Conservation (phyloP, 1,139 yeast species). For the Hemisphaericaspora subhashii region DNA sequence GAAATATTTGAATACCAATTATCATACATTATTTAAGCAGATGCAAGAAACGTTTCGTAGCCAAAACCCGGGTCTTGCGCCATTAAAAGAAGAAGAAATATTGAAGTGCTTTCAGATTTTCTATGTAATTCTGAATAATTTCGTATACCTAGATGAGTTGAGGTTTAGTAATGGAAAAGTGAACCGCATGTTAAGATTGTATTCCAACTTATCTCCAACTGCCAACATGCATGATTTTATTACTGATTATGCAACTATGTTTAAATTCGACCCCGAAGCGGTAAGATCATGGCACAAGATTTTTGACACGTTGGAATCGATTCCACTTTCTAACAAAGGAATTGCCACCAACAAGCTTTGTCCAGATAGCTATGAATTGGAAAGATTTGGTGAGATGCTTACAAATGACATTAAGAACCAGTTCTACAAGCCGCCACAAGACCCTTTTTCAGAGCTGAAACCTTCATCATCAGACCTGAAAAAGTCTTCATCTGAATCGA, state of each 20-base stretch:
- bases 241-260: constrained; percentile 16
- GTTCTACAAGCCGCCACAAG: background rate
- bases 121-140: constrained; percentile 31
- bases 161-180: constrained; percentile 27
- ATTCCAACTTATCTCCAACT: constrained; percentile 13
- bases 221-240: constrained; percentile 13
- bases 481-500: background rate
- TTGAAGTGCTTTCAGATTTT: constrained; percentile 29
- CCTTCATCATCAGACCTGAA: background rate
- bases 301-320: constrained; percentile 29
- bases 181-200: constrained; percentile 22
- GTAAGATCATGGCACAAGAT: constrained; percentile 33
- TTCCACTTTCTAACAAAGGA: constrained; percentile 29
- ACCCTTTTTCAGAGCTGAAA: constrained; percentile 3
- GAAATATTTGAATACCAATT: background rate
- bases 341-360: constrained; percentile 29
- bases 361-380: constrained; percentile 28
- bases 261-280: constrained; percentile 18
- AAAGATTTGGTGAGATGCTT: constrained; percentile 4
- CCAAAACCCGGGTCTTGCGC: constrained; percentile 1
- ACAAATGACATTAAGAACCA: constrained; percentile 7
- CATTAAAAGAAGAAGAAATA: constrained; percentile 26
- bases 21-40: constrained; percentile 6
- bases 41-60: constrained; percentile 9
- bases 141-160: constrained; percentile 32